Base-by-base conservation (phyloP, 2,329 filamentous ascomycete genomes). In the Trichoderma sp. region DNA sequence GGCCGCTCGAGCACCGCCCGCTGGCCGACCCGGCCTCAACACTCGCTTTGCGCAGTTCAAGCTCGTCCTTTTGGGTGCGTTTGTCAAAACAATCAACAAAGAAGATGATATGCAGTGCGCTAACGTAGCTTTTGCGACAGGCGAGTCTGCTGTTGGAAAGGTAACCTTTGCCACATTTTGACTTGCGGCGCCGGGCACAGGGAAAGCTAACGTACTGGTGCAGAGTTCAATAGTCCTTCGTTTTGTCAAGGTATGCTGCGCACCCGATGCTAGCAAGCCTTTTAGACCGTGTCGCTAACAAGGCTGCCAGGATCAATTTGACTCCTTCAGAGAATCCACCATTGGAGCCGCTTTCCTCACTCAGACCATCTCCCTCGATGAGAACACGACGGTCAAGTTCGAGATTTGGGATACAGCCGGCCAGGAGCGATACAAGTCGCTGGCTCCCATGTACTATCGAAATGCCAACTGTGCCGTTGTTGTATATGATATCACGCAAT, bases 361-460 rank as follows among this genome's bases (percentile, higher is more conserved):
- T 77, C 96, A 99, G 83, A 99, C 96, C 75, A 97, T 99, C 80
- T 95, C 95, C 69, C 91, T 99, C 81, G 95, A 98, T 80, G 96
- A 98, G 79, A 96, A 90, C 82, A 98, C 96, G 70, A 99, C 96
- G 68, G 95, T 99, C 82, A 99, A 99, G 86, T 99, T 99, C 78
- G 96, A 99, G 83, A 99, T 99, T 79, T 99, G 96, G 94, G 94
- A 97, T 82, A 99, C 96, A 11, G 96, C 96, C 72, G 96, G 96
- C 72, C 96, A 99, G 84, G 96, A 99, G 83, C 90, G 96, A 78
- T 99, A 98, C 88, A 98, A 98, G 86, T 98, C 96, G 14, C 86
- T 99, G 74, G 96, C 96, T 39, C 96, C 96, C 76, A 99, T 99
- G 96, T 99, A 99, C 86, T 99, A 99, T 84, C 87, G 96, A 76